Percentiles rank a stretch among this genome's conserved stretches.
phyloP scores from a whole-genome alignment of 2,329 filamentous ascomycete species.

The Stylonectria norvegica region DNA sequence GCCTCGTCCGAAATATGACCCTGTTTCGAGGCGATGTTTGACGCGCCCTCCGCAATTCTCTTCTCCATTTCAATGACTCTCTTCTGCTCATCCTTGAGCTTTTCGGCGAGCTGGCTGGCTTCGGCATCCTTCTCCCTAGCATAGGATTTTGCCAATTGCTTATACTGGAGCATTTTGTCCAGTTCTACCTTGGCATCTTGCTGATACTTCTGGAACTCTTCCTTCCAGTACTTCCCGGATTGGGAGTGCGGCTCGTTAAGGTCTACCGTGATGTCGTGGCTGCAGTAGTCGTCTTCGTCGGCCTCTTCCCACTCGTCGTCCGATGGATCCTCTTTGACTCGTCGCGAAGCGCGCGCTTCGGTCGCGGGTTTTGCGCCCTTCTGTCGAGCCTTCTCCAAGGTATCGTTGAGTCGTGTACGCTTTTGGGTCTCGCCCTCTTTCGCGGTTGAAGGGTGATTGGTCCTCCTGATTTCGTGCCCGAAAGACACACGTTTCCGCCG shows the following conservation, averaged over 20 bases:
- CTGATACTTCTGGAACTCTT: slow-evolving; percentile 71
- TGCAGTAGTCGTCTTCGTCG: slow-evolving; percentile 42
- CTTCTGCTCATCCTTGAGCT: slow-evolving; percentile 65
- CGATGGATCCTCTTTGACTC: slow-evolving; percentile 20
- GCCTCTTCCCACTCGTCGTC: slow-evolving; percentile 54
- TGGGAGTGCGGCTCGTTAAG: slow-evolving; percentile 70
- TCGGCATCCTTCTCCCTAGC: slow-evolving; percentile 75
- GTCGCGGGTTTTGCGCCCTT: slow-evolving; percentile 6
- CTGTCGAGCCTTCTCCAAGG: slow-evolving; percentile 38
- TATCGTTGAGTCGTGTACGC: slow-evolving; percentile 44
- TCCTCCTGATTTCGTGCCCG: slow-evolving; percentile 52
- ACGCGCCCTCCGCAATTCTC: slow-evolving; percentile 57
- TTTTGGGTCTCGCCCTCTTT: slow-evolving; percentile 26
- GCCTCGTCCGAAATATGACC: slow-evolving; percentile 37
- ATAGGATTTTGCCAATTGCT: slow-evolving; percentile 74
- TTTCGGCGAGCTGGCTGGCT: slow-evolving; percentile 61
- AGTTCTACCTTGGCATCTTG: slow-evolving; percentile 69
- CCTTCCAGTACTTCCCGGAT: slow-evolving; percentile 78
- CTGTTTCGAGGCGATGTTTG: slow-evolving; percentile 45
- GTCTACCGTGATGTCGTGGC: slow-evolving; percentile 65
- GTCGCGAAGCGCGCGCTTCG: slow-evolving; percentile 7
- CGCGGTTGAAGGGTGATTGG: slow-evolving; percentile 33
- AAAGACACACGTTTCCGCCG: slow-evolving; percentile 65
- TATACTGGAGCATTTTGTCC: slow-evolving; percentile 75
- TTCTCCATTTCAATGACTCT: slow-evolving; percentile 63